These are phyloP conservation scores for Chaetomium sp. DNA, from an alignment of 2,329 filamentous ascomycete species.

Conservation along the genomic window DNA sequence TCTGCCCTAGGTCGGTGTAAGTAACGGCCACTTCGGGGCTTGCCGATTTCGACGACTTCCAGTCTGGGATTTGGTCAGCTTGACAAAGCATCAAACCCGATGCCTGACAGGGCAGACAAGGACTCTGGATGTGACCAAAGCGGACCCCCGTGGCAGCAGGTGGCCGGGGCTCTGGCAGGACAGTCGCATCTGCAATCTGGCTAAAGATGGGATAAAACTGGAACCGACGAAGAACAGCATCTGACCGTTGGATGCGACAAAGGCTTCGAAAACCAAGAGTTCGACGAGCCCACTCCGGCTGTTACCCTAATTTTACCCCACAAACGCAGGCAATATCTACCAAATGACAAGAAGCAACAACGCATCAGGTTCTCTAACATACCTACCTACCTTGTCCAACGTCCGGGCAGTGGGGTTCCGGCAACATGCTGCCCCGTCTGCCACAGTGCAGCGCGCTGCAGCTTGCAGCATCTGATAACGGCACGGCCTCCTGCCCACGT, in stretches of 20 bases:
- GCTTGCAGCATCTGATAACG: conserved; percentile 5
- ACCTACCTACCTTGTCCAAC: conserved; percentile 19
- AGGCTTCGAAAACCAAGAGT: conserved; percentile 8
- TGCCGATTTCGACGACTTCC: conserved; percentile 29
- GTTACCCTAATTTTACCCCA: conserved; percentile 34
- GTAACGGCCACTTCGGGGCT: conserved; percentile 32
- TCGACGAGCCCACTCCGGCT: conserved; percentile 25
- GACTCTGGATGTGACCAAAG: conserved; percentile 21
- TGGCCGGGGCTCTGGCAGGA: conserved; percentile 23
- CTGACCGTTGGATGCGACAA: conserved; percentile 29
- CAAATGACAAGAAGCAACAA: conserved; percentile 28
- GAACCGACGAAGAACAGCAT: conserved; percentile 25
- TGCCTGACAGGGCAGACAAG: conserved; percentile 23
- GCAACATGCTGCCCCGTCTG: conserved; percentile 5
- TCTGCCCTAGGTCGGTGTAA: background rate
- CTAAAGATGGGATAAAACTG: conserved; percentile 34
- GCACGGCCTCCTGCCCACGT: conserved; percentile 23
- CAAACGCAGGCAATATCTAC: conserved; percentile 37
- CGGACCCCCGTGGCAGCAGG: conserved; percentile 24
- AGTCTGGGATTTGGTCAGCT: conserved; percentile 36
- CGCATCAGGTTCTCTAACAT: conserved; percentile 25
- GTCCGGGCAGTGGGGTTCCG: conserved; percentile 26
- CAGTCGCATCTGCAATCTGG: conserved; percentile 37
- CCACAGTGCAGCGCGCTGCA: conserved; percentile 19
- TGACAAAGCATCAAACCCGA: conserved; percentile 35